Evolutionary conservation across 2,329 filamentous ascomycete genomes (phyloP).

Genomic region (Kalmusia sp.): DNA sequence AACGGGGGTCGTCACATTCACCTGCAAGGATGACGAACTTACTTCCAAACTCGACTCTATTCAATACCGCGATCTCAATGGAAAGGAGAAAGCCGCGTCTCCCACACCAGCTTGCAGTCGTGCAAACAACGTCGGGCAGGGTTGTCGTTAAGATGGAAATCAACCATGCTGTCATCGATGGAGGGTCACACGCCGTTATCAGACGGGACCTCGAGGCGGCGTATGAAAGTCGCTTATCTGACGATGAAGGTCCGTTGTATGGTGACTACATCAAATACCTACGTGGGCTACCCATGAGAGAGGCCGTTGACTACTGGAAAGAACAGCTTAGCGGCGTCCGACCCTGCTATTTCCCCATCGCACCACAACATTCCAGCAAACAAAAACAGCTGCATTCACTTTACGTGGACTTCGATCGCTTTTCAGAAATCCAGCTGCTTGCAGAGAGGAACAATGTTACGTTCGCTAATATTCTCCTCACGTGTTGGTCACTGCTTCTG

Average conservation of each 20-base stretch:
- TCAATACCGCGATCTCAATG: constrained; percentile 34
- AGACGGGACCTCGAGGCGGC: constrained; percentile 38
- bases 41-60: constrained; percentile 29
- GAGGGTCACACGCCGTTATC: constrained; percentile 39
- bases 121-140: constrained; percentile 34
- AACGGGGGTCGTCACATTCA: constrained; percentile 27
- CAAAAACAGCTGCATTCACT: constrained; percentile 34
- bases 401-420: constrained; percentile 38
- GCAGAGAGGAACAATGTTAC: constrained; percentile 35
- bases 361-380: constrained; percentile 28
- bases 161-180: constrained; percentile 45
- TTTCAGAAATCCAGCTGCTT: constrained; percentile 36
- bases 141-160: constrained; percentile 44
- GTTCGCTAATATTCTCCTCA: constrained; percentile 41
- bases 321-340: constrained; percentile 34
- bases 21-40: constrained; percentile 33
- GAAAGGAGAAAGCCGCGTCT: constrained; percentile 37
- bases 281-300: constrained; percentile 22
- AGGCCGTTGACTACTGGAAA: constrained; percentile 41
- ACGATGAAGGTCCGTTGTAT: constrained; percentile 38
- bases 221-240: constrained; percentile 33
- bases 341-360: constrained; percentile 42
- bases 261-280: constrained; percentile 46
- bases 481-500: constrained; percentile 41
- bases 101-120: constrained; percentile 41